Percentiles rank a stretch among this genome's conserved stretches.
phyloP scores from a whole-genome alignment of 768 basidiomycete genomes.

The Amanita rimosa region DNA sequence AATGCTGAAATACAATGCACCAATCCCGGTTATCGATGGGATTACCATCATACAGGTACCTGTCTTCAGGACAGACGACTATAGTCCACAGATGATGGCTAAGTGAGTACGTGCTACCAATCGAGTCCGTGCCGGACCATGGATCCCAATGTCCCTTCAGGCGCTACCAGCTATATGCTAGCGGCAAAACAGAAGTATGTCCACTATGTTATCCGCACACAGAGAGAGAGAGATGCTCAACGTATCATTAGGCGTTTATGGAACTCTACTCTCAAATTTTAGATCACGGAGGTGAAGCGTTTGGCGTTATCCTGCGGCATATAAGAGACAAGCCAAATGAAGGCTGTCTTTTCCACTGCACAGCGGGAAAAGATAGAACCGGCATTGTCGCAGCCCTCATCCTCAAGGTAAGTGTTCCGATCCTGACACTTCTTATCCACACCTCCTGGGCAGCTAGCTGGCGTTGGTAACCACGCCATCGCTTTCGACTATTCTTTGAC shows the following conservation, averaged over 20 bases:
- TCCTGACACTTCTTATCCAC: not conserved
- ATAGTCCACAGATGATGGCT: slow-evolving; percentile 77
- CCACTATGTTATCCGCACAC: not conserved
- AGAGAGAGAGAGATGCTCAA: not conserved
- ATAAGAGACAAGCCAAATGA: slow-evolving; percentile 58
- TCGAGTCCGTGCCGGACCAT: slow-evolving; percentile 11
- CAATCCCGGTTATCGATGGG: slow-evolving; percentile 52
- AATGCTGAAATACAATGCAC: slow-evolving; percentile 60
- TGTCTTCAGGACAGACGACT: slow-evolving; percentile 64
- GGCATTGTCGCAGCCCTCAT: slow-evolving; percentile 66
- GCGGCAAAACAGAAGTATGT: slow-evolving; percentile 65
- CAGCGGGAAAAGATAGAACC: slow-evolving; percentile 80
- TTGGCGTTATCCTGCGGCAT: slow-evolving; percentile 63
- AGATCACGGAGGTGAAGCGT: slow-evolving; percentile 58
- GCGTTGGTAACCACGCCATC: slow-evolving; percentile 53
- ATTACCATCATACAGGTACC: slow-evolving; percentile 51
- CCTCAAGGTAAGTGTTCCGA: slow-evolving; percentile 37
- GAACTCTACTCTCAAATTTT: slow-evolving; percentile 74
- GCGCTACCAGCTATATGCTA: slow-evolving; percentile 65
- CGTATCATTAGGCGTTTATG: slow-evolving; percentile 55
- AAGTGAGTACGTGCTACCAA: slow-evolving; percentile 48
- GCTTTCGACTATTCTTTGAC: slow-evolving; percentile 71
- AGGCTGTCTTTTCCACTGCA: slow-evolving; percentile 68
- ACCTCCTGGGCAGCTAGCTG: slow-evolving; percentile 45
- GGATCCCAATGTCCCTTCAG: slow-evolving; percentile 21